phyloP scores from a whole-genome alignment of 148 eudicot genomes.

The Rhododendron ferrugineum region DNA sequence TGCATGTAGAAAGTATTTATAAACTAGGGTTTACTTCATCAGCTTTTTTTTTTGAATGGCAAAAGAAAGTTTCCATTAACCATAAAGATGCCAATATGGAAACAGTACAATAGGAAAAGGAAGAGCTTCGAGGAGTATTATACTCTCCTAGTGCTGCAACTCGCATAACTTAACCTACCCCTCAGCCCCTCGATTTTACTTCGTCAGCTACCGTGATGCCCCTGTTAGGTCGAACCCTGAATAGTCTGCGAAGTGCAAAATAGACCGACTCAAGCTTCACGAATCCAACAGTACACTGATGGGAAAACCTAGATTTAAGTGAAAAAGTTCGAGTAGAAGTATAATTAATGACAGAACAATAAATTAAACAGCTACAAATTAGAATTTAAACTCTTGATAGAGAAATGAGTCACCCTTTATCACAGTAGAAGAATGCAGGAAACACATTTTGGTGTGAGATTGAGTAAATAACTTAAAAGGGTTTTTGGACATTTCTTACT shows the following conservation, averaged over 20 bases:
- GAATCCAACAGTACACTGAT: not conserved
- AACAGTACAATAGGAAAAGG: too few relatives aligned
- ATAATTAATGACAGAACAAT: not conserved
- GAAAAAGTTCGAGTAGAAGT: not conserved
- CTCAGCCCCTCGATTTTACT: not conserved
- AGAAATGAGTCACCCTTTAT: not conserved
- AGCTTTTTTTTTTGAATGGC: too few relatives aligned
- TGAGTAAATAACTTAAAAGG: not conserved
- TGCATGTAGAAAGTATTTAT: not conserved
- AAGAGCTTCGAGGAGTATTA: too few relatives aligned
- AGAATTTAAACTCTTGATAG: not conserved
- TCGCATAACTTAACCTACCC: too few relatives aligned
- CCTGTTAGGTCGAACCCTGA: not conserved
- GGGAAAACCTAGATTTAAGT: not conserved
- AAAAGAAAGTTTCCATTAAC: too few relatives aligned
- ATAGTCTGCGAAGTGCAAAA: not conserved
- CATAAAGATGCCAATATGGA: too few relatives aligned
- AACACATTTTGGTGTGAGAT: not conserved
- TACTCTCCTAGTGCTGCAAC: too few relatives aligned
- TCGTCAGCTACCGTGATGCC: not conserved
- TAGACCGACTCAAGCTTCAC: not conserved
- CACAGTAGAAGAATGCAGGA: not conserved
- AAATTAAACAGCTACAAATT: not conserved
- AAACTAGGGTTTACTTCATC: not conserved
- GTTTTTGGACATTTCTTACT: not conserved